Conservation (phyloP, 768 basidiomycete species). For the Boletus rubescentipes region DNA sequence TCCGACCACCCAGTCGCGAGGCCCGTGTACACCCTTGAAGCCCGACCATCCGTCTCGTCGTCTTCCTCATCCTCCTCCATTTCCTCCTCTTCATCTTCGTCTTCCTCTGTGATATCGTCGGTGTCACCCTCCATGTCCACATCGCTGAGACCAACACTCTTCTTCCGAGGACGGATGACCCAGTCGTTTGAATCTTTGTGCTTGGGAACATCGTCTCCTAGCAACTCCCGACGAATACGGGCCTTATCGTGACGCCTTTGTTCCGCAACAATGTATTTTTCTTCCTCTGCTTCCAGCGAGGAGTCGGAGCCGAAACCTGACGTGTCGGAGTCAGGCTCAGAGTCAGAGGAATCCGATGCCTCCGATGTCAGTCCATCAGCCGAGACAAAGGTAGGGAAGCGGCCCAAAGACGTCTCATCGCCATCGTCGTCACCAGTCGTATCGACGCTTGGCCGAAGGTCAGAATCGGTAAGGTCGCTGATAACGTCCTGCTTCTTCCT, state of each 20-base stretch:
- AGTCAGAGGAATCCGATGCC: conserved; percentile 46
- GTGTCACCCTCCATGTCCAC: conserved; percentile 64
- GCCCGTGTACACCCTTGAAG: conserved; percentile 51
- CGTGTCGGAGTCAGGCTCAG: conserved; percentile 34
- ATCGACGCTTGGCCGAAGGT: conserved; percentile 38
- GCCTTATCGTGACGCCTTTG: conserved; percentile 46
- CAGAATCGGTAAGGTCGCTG: conserved; percentile 23
- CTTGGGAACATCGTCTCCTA: conserved; percentile 52
- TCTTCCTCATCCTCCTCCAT: conserved; percentile 42
- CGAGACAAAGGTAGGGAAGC: conserved; percentile 68
- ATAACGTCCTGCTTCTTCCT: conserved; percentile 17
- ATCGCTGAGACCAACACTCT: conserved; percentile 64
- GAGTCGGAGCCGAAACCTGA: conserved; percentile 52
- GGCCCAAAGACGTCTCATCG: conserved; percentile 34
- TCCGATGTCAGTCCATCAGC: conserved; percentile 57
- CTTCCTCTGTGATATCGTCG: conserved; percentile 57
- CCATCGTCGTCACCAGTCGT: conserved; percentile 30
- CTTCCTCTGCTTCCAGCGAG: conserved; percentile 60
- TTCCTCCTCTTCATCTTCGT: conserved; percentile 49
- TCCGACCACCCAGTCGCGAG: conserved; percentile 78
- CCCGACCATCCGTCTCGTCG: conserved; percentile 47
- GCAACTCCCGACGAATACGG: conserved; percentile 58
- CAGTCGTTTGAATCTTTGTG: conserved; percentile 48
- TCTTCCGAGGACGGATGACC: conserved; percentile 69
- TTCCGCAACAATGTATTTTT: conserved; percentile 54